Conservation (phyloP, 2,329 filamentous ascomycete species). For the Fusarium kyushuense region DNA sequence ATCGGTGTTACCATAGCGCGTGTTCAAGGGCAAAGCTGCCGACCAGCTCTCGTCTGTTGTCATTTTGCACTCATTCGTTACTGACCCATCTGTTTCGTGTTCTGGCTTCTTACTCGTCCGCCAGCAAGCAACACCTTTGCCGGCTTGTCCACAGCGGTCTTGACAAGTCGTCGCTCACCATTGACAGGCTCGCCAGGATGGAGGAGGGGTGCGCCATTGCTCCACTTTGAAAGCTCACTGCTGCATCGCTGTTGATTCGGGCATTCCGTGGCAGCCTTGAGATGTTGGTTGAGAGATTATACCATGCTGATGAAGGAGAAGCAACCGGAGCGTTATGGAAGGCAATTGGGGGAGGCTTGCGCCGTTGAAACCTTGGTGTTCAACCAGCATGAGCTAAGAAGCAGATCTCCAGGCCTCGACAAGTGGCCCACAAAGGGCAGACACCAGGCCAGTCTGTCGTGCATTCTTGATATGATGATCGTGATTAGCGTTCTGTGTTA, state of each 20-base stretch:
- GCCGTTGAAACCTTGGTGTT: conserved; percentile 38
- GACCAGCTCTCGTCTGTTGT: conserved; percentile 29
- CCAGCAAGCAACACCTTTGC: conserved; percentile 24
- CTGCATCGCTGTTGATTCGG: conserved; percentile 37
- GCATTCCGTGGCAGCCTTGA: conserved; percentile 25
- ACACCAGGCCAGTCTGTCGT: conserved; percentile 26
- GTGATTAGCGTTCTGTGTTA: conserved; percentile 32
- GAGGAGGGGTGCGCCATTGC: conserved; percentile 45
- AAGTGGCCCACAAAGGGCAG: conserved; percentile 33
- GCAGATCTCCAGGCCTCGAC: conserved; percentile 22
- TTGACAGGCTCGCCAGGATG: conserved; percentile 33
- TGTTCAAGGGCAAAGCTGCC: conserved; percentile 37
- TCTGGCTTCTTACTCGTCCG: conserved; percentile 30
- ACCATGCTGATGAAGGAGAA: conserved; percentile 4
- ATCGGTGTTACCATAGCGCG: conserved; percentile 38
- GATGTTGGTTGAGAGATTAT: not conserved
- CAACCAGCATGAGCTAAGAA: conserved; percentile 25
- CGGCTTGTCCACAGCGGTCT: conserved; percentile 40
- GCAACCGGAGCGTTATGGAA: conserved; percentile 6
- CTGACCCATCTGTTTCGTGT: conserved; percentile 32
- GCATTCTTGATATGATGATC: conserved; percentile 15
- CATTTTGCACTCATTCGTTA: conserved; percentile 30
- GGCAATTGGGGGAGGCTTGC: conserved; percentile 34
- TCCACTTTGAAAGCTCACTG: conserved; percentile 42
- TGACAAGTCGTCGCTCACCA: conserved; percentile 43